phyloP scores from a whole-genome alignment of 257 asterid genomes.

The Echium plantagineum region DNA sequence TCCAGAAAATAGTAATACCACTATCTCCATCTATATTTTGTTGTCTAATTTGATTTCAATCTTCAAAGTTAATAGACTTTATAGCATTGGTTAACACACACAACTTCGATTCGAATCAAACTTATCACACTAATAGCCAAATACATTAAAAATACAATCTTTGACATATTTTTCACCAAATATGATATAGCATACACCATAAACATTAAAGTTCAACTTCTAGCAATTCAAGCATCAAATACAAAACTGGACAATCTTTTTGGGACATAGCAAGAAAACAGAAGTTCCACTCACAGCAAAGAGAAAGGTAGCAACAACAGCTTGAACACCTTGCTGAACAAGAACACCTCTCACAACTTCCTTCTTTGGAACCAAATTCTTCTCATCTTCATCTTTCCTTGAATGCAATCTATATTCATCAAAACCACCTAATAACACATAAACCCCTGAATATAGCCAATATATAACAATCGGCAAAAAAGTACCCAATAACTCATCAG shows the following conservation, averaged over 20 bases:
- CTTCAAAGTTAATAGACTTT: too few relatives aligned
- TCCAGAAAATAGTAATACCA: background rate
- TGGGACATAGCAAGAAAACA: background rate
- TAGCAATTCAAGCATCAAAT: too few relatives aligned
- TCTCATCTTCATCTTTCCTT: slow-evolving; percentile 75
- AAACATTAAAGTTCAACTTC: too few relatives aligned
- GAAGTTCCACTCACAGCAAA: slow-evolving; percentile 48
- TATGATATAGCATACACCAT: too few relatives aligned
- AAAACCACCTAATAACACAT: slow-evolving; percentile 48
- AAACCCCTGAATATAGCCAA: slow-evolving; percentile 85
- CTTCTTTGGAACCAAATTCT: slow-evolving; percentile 65
- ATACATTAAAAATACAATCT: too few relatives aligned
- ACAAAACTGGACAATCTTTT: too few relatives aligned
- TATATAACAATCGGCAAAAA: slow-evolving; percentile 59
- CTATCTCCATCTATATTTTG: too few relatives aligned
- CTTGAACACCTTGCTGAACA: slow-evolving; percentile 89
- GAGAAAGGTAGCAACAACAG: slow-evolving; percentile 62
- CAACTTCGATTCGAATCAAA: too few relatives aligned
- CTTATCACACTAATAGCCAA: too few relatives aligned
- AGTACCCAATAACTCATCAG: slow-evolving; percentile 82
- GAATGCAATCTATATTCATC: slow-evolving; percentile 71
- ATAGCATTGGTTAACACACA: too few relatives aligned
- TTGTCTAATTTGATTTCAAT: too few relatives aligned
- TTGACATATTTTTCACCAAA: too few relatives aligned
- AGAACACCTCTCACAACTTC: slow-evolving; percentile 85